Evolutionary conservation across 2,329 filamentous ascomycete genomes (phyloP).

Genomic region (Aspergillus transmontanensis): DNA sequence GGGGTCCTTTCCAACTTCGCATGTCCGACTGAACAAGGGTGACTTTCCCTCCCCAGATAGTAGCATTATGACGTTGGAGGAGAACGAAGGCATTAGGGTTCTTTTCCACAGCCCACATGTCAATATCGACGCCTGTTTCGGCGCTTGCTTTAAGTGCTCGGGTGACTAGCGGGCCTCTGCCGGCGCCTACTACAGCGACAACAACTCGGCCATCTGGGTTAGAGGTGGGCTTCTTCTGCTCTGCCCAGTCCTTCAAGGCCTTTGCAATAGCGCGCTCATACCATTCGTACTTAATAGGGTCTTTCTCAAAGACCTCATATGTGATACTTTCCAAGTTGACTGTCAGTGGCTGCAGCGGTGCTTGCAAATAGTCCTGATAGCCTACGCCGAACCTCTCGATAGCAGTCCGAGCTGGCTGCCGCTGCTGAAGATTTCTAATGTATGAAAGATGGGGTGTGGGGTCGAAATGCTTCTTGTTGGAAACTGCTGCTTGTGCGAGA

Average conservation of each 20-base stretch:
- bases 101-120: slow-evolving; percentile 94
- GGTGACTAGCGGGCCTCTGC: slow-evolving; percentile 87
- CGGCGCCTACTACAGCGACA: slow-evolving; percentile 89
- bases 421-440: slow-evolving; percentile 78
- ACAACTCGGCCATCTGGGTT: slow-evolving; percentile 72
- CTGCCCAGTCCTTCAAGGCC: slow-evolving; percentile 78
- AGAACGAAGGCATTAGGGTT: slow-evolving; percentile 97
- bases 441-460: slow-evolving; percentile 74
- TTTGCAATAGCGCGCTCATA: slow-evolving; percentile 84
- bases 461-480: slow-evolving; percentile 55
- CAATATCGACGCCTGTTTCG: slow-evolving; percentile 73
- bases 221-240: slow-evolving; percentile 72
- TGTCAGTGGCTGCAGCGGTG: slow-evolving; percentile 88
- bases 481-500: slow-evolving; percentile 65
- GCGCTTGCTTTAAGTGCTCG: slow-evolving; percentile 80
- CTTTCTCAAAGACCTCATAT: slow-evolving; percentile 98
- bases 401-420: slow-evolving; percentile 67
- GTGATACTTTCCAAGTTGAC: slow-evolving; percentile 97
- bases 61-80: slow-evolving; percentile 80
- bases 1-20: slow-evolving; percentile 89
- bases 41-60: slow-evolving; percentile 77
- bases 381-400: slow-evolving; percentile 70
- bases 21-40: slow-evolving; percentile 95
- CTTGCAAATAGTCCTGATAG: slow-evolving; percentile 94
- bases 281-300: slow-evolving; percentile 96